Percentiles rank a stretch among this genome's conserved stretches.
phyloP scores from a whole-genome alignment of 2,329 filamentous ascomycete genomes.

The Fonsecaea erecta region DNA sequence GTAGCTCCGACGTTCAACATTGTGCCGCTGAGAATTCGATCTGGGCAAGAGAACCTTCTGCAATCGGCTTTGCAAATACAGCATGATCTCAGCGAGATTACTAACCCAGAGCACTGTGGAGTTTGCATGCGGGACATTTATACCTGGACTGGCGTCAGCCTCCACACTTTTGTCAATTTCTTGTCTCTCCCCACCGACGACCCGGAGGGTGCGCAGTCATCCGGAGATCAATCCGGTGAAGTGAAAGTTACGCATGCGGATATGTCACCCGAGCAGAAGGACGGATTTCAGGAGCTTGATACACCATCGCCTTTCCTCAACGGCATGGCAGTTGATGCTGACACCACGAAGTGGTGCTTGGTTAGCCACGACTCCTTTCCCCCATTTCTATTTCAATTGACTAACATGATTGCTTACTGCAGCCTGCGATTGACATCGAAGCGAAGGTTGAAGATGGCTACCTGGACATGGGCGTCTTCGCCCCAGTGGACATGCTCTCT shows the following conservation, averaged over 20 bases:
- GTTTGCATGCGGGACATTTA: constrained; percentile 72
- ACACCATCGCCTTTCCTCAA: constrained; percentile 29
- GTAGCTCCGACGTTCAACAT: constrained; percentile 77
- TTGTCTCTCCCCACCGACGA: constrained; percentile 59
- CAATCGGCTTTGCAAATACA: constrained; percentile 67
- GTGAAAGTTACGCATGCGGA: constrained; percentile 23
- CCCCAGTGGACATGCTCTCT: constrained; percentile 50
- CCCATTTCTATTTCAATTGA: not conserved
- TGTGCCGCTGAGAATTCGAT: constrained; percentile 68
- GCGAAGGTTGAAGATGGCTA: constrained; percentile 53
- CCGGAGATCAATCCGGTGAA: not conserved
- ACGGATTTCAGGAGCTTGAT: not conserved
- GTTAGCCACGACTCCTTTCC: constrained; percentile 24
- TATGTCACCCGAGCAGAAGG: constrained; percentile 7
- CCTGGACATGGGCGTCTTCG: constrained; percentile 61
- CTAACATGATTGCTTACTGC: constrained; percentile 15
- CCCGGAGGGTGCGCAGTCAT: not conserved
- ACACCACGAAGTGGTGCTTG: constrained; percentile 29
- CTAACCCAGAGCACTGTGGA: constrained; percentile 57
- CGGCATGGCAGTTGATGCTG: not conserved
- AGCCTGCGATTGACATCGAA: constrained; percentile 63
- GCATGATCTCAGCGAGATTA: constrained; percentile 67
- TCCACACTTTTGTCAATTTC: constrained; percentile 83
- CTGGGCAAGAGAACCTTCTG: constrained; percentile 45
- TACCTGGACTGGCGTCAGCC: constrained; percentile 71